Percentiles rank a stretch among this genome's conserved stretches.
Conservation (phyloP, 2,329 filamentous ascomycete species). For the Coniella vitis region DNA sequence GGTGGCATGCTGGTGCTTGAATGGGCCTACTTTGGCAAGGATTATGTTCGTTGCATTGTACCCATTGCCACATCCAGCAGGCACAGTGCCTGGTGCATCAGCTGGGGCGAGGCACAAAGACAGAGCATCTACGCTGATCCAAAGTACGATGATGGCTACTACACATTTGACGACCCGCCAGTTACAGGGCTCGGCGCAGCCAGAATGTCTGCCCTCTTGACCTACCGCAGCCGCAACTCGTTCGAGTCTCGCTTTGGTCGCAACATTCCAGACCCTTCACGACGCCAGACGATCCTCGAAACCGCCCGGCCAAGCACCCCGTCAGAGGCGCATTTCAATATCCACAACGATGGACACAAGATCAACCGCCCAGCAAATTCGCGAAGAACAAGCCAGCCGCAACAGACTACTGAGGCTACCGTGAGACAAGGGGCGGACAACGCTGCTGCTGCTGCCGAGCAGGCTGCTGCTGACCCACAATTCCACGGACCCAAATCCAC, state of each 20-base stretch:
- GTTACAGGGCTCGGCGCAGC: conserved; percentile 83
- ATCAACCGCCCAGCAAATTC: conserved; percentile 49
- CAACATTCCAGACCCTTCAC: conserved; percentile 81
- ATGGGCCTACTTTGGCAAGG: conserved; percentile 84
- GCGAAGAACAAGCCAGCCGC: conserved; percentile 35
- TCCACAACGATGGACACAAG: conserved; percentile 77
- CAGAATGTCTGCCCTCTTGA: conserved; percentile 92
- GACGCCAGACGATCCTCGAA: conserved; percentile 75
- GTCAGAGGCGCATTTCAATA: conserved; percentile 67
- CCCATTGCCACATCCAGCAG: conserved; percentile 79
- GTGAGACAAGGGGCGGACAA: background rate
- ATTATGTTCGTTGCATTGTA: conserved; percentile 74
- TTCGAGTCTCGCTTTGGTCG: conserved; percentile 94
- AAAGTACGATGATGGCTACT: conserved; percentile 97
- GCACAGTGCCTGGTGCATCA: conserved; percentile 86
- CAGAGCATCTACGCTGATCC: conserved; percentile 97
- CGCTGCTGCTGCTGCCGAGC: conserved; percentile 21
- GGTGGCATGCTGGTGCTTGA: conserved; percentile 88
- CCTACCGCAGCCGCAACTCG: conserved; percentile 92
- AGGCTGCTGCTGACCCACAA: conserved; percentile 49
- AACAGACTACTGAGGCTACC: conserved; percentile 6
- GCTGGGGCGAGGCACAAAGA: conserved; percentile 81
- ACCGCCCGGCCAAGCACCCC: conserved; percentile 52
- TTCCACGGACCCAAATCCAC: conserved; percentile 58
- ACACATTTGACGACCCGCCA: conserved; percentile 79